Conservation (phyloP, 805 yeast genomes). For the Pichia phayaonensis region DNA sequence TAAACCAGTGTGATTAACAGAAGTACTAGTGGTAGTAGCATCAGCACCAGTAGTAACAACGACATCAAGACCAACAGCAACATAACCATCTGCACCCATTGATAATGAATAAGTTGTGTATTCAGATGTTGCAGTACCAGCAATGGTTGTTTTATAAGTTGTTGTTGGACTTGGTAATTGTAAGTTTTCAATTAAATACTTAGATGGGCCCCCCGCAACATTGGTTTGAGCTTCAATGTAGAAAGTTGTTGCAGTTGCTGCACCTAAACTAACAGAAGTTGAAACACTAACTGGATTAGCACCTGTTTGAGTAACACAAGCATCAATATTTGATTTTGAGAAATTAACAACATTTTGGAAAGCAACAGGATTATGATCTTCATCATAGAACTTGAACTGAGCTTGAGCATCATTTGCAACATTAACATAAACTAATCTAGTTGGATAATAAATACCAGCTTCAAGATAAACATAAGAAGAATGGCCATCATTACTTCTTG, state of each 20-base stretch:
- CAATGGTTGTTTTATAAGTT: neutral
- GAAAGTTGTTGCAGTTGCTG: neutral
- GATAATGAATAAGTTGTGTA: neutral
- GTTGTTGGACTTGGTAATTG: neutral
- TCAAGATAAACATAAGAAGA: slow-evolving; percentile 10
- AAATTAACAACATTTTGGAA: slow-evolving; percentile 6
- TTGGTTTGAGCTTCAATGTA: neutral
- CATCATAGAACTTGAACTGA: slow-evolving; percentile 6
- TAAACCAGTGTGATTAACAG: neutral
- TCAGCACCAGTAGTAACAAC: neutral
- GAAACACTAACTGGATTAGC: neutral
- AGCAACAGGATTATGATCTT: slow-evolving; percentile 3
- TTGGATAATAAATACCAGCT: slow-evolving; percentile 12
- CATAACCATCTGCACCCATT: neutral
- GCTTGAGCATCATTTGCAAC: neutral
- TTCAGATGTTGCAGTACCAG: neutral
- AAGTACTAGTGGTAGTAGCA: neutral
- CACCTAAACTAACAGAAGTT: neutral
- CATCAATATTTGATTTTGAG: neutral
- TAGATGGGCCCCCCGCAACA: neutral
- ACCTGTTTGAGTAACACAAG: neutral
- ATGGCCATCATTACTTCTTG: neutral
- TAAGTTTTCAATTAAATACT: slow-evolving; percentile 1
- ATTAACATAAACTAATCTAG: slow-evolving; percentile 11
- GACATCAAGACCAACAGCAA: neutral